Conservation (phyloP, 2,329 filamentous ascomycete genomes). For the Xylaria multiplex region DNA sequence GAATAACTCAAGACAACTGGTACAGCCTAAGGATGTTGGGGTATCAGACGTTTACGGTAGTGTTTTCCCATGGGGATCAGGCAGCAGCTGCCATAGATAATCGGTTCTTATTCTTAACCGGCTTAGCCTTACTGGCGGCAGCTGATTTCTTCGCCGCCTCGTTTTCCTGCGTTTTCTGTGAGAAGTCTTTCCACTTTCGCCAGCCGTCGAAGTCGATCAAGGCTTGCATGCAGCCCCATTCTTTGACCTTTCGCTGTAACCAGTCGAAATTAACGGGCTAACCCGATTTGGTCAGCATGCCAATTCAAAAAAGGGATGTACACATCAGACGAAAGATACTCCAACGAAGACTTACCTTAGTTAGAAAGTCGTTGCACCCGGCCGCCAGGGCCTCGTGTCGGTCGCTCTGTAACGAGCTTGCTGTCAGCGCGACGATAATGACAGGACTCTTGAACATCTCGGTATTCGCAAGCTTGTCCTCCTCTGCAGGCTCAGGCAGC, state of each 20-base stretch:
- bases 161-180: conserved; percentile 57
- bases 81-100: conserved; percentile 51
- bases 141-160: conserved; percentile 56
- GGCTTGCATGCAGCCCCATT: conserved; percentile 99
- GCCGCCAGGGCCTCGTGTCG: conserved; percentile 93
- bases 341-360: conserved; percentile 73
- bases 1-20: not conserved
- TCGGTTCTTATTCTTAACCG: conserved; percentile 56
- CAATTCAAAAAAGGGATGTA: not conserved
- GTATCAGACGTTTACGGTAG: not conserved
- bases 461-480: conserved; percentile 75
- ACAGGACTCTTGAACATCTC: conserved; percentile 93
- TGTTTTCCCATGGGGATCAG: not conserved
- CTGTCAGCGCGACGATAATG: conserved; percentile 96
- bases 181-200: conserved; percentile 94
- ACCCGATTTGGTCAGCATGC: conserved; percentile 20
- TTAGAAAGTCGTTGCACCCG: conserved; percentile 97
- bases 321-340: conserved; percentile 3
- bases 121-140: conserved; percentile 49
- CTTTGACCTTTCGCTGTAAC: conserved; percentile 96
- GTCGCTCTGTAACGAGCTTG: conserved; percentile 93
- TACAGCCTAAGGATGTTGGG: not conserved
- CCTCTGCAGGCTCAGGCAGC: conserved; percentile 63
- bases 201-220: conserved; percentile 98
- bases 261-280: conserved; percentile 97